A percentile compares a stretch with the other conserved stretches of the same genome.
Evolutionary conservation across 176 grass and related monocot species (phyloP).

Genomic region (Melocanna baccifera): DNA sequence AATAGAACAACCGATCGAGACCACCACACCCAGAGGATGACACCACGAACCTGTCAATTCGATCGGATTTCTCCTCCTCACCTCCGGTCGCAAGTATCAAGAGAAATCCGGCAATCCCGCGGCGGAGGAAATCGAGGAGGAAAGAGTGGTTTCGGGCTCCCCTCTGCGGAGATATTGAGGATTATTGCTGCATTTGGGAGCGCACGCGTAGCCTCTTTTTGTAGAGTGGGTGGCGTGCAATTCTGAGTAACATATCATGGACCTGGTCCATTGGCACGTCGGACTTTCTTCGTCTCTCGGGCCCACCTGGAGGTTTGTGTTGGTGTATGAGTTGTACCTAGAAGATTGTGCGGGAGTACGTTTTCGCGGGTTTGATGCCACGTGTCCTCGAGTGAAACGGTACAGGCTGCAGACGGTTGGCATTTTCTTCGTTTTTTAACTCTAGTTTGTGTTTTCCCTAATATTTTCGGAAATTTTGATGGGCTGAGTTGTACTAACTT

Average conservation of each 20-base stretch:
- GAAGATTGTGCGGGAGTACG: neutral
- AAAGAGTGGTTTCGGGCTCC: neutral
- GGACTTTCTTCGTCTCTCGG: neutral
- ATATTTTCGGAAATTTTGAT: neutral
- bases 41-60: neutral
- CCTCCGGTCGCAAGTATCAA: neutral
- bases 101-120: slow-evolving; percentile 4
- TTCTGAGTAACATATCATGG: slow-evolving; percentile 28
- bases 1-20: neutral
- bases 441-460: neutral
- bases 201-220: neutral
- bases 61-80: neutral
- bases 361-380: neutral
- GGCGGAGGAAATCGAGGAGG: slow-evolving; percentile 25
- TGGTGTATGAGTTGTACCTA: neutral
- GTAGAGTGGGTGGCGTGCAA: neutral
- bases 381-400: neutral
- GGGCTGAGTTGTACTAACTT: neutral
- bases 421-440: neutral
- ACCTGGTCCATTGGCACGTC: slow-evolving; percentile 7
- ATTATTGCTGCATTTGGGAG: neutral
- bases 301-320: slow-evolving; percentile 14
- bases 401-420: neutral
- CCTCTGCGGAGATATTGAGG: neutral
- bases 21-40: neutral